Base-by-base conservation (phyloP, 768 basidiomycete species). In the Termitomyces sp. region DNA sequence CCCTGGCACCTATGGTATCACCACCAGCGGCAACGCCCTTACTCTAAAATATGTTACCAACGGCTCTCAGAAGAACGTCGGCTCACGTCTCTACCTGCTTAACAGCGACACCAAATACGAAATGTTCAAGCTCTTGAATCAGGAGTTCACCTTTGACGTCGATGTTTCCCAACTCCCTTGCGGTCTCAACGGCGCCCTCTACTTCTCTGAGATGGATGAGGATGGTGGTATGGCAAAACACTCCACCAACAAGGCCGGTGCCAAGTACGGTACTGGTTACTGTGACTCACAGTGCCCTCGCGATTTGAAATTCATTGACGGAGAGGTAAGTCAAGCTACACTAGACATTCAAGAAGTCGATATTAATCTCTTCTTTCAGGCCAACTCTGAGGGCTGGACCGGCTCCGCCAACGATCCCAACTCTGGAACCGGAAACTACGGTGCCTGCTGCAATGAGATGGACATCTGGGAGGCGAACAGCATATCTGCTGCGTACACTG, bases 381-480 rank as follows among this genome's bases (percentile, higher is more conserved):
- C 78, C 50, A 82, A 82, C 72, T 64, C 74, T 32, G 60, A 59
- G 18, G 73, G 70, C 54, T 81, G 81, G 80, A 64, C 60, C 12
- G 51, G 62, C 15, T 64, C 67, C 15, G 39, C 70, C 53, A 72
- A 58, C 60, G 72, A 74, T 53, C 57, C 71, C 56, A 83, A 81
- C 67, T 67, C 78, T 12, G 80, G 80, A 25, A 68, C 66, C 7
- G 80, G 81, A 33, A 25, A 64, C 25, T 71, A 64, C 60, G 81
- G 81, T 58, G 68, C 80, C n/a, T 82, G 81, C 74, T 83, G 81
- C 65, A 73, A 66, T 55, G 81, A 82, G 68, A 82, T 83, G 80
- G 81, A 83, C 64, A 71, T 83, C 64, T 83, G 81, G 81, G 80
- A 82, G 60, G 79, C 80, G 61, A 82, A 82, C 73, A 71, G 68